Evolutionary conservation across 2,329 filamentous ascomycete genomes (phyloP).

Genomic region (Nemania sp.): DNA sequence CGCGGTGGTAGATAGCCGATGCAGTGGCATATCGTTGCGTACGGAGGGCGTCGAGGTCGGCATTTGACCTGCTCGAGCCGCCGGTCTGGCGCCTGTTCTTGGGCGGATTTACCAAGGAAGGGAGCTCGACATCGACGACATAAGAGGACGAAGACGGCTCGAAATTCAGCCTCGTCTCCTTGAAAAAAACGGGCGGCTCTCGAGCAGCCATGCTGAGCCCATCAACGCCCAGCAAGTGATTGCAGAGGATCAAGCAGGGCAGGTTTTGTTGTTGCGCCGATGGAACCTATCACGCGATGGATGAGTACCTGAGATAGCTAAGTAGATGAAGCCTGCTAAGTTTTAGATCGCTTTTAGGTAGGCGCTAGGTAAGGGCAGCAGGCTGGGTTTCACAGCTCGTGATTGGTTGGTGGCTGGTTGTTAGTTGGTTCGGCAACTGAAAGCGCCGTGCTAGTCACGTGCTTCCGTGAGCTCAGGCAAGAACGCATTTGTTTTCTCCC

Average conservation of each 20-base stretch:
- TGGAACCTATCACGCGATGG: constrained; percentile 25
- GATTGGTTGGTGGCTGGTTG: not conserved
- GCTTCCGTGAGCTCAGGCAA: constrained; percentile 34
- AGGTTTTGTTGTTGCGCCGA: constrained; percentile 11
- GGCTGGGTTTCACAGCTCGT: not conserved
- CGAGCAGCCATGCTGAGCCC: constrained; percentile 70
- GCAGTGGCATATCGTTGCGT: constrained; percentile 74
- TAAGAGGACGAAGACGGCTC: constrained; percentile 72
- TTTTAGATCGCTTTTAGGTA: too few relatives aligned
- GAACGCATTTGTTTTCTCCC: constrained; percentile 31
- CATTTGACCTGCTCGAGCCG: constrained; percentile 43
- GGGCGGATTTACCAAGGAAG: constrained; percentile 55
- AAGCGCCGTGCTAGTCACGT: constrained; percentile 31
- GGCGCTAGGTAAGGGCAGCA: too few relatives aligned
- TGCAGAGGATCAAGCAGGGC: constrained; percentile 29
- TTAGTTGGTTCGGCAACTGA: not conserved
- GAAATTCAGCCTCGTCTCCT: constrained; percentile 84
- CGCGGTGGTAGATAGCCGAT: constrained; percentile 83
- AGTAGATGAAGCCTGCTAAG: not conserved
- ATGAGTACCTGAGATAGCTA: not conserved
- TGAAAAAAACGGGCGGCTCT: constrained; percentile 72
- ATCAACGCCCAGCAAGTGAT: constrained; percentile 48
- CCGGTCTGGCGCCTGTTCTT: constrained; percentile 49
- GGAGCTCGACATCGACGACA: constrained; percentile 71
- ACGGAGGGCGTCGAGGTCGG: constrained; percentile 76